Base-by-base conservation (phyloP, 345 rosid genomes). In the Angophora floribunda region DNA sequence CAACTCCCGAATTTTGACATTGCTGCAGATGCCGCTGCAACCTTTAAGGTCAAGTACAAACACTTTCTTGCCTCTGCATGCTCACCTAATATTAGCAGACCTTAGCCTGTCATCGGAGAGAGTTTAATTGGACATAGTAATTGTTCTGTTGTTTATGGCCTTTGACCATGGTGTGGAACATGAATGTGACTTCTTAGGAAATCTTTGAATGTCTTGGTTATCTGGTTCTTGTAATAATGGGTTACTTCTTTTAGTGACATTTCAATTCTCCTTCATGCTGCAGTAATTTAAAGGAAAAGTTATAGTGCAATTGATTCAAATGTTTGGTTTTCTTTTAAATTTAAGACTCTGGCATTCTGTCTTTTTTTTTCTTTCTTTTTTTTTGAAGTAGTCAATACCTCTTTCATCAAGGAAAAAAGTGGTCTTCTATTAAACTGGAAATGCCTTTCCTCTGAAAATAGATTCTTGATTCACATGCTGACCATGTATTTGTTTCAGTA, bases 1-100 rank as follows among this genome's bases (percentile, higher is more conserved):
- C 93, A 89, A 88, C 89, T 87, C 61, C 90, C 90, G 16, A 87
- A 89, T 87, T 91, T 90, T 85, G 93, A 91, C 53, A 63, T 91
- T 57, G 89, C 93, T 61, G 90, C 93, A 65, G 93, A 91, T 88
- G 93, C 91, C 59, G 85, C 89, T 13, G 87, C 86, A 30, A 91
- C 91, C 24, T 91, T 90, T 65, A 90, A 91, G 93, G 91, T 90
- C 53, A 36, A 84, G 41, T 59, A 47, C 32, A 51, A 28, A 19
- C 67, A 13, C 30, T 87, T 32, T 19, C 52, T 67, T 50, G 85
- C 55, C 70, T 21, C 26, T 19, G 13, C 49, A 26, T 52, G 10
- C 44, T 15, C 59, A 49, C 59, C 86, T 28, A n/a, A n/a, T 15
- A 24, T 21, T 85, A 75, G 84, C 84, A 36, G 41, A 70, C 80